Base-by-base conservation (phyloP, 768 basidiomycete species). In the Podaxis sp. region DNA sequence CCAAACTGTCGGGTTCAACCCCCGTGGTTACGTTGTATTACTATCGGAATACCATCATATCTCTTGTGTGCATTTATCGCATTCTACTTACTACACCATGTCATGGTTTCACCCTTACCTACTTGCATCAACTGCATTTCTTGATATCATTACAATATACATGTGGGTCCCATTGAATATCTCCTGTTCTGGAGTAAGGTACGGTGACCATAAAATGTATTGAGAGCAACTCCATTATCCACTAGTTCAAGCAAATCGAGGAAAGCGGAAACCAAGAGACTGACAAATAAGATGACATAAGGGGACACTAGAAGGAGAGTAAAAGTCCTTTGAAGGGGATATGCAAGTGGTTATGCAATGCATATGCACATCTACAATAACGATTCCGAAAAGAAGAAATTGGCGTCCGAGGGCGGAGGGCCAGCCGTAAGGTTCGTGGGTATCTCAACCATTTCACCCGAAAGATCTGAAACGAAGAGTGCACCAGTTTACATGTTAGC, bases 361-460 rank as follows among this genome's bases (percentile, higher is more conserved):
- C 32, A 32, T 16, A 42, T 28, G 28, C 36, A 16, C 13, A 32
- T 23, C 36, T 46, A 53, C 50, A 35, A 40, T 28, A 54, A 13
- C 9, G 46, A 37, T 32, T 93, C 91, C 4, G 91, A 89, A 71
- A 92, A 94, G 78, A 90, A 93, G 74, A 92, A 94, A 70, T 93
- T 90, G 52, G 82, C 85, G 67, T 89, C 91, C 14, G 78, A 74
- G 11, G 93, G 93, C 55, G 92, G 90, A 38, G 87, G 84, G 11
- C 92, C 91, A n/a, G 89, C 80, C 50, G 81, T 75, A 56, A 94
- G 76, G 28, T 88, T 87, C 62, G 87, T 89, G 3, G 93, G 93
- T 67, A 96, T 92, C 68, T 94, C 91, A 14, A 94, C 89, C 74
- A 84, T 87, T 71, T 95, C 93, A 5, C 93, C 94, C 1, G 90